These are phyloP conservation scores for Ballota nigra DNA, from an alignment of 257 asterid species.

Conservation along the genomic window DNA sequence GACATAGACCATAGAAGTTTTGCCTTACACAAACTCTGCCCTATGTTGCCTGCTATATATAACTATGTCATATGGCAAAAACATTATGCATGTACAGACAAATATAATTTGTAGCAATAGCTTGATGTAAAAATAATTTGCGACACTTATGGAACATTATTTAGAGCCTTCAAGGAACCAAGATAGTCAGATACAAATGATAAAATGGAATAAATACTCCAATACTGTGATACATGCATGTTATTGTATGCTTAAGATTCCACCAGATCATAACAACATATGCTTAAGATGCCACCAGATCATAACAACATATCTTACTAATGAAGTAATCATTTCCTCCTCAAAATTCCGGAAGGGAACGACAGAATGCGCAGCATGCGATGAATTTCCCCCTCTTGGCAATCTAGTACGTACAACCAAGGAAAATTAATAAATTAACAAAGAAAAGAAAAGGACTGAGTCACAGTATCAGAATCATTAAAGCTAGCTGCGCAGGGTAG, in stretches of 20 bases:
- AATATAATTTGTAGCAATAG: conserved; percentile 57
- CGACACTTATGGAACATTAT: conserved; percentile 6
- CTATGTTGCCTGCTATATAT: neutral
- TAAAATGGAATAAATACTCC: conserved; percentile 6
- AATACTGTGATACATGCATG: neutral
- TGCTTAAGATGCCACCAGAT: conserved; percentile 2
- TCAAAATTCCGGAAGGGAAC: conserved; percentile 93
- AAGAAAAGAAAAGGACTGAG: conserved; percentile 10
- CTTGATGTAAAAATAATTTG: conserved; percentile 4
- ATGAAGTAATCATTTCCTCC: conserved; percentile 94
- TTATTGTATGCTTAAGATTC: too few species aligned
- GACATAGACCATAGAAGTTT: neutral
- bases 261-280: too few species aligned
- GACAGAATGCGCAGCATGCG: conserved; percentile 59
- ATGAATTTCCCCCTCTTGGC: conserved; percentile 47
- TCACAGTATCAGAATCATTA: neutral
- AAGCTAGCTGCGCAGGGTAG: neutral
- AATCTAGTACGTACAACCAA: conserved; percentile 30
- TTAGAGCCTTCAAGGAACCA: neutral
- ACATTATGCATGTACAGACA: too few species aligned
- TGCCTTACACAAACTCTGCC: neutral
- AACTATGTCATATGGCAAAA: neutral
- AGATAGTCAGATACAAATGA: neutral
- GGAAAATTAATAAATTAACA: neutral
- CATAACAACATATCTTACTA: neutral